Base-by-base conservation (phyloP, 2,329 filamentous ascomycete species). In the Aureobasidium sp. region DNA sequence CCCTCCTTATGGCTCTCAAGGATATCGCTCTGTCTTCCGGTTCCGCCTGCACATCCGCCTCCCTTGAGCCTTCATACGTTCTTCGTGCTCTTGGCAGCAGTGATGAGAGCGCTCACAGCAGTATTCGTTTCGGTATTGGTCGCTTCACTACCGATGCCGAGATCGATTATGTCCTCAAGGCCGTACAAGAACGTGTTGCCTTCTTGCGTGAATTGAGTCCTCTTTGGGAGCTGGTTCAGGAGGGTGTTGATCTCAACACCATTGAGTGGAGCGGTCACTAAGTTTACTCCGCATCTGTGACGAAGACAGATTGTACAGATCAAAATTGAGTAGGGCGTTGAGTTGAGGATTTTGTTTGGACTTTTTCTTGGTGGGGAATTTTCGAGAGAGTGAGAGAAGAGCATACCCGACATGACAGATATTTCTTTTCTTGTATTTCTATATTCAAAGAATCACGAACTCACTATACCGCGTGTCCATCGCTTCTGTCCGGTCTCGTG, bases 181-280 rank as follows among this genome's bases (percentile, higher is more conserved):
- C 94, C 0, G 94, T 99, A 0, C 84, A 84, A 74, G 90, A 96
- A 73, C 85, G 94, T 58, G 94, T 99, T 47, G 88, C 86, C 17
- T 97, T 97, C 81, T 80, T 99, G 70, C 86, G 94, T 69, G 94
- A 99, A 78, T 80, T 99, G 67, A 97, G 92, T 73, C 94, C 94
- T 42, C 79, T 99, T 62, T 99, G 94, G 94, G 94, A 99, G 77
- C 78, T 99, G 67, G 94, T 99, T 13, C 94, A 99, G 78, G 94
- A 99, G 75, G 94, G 94, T 17, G 85, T 99, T 66, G 94, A 96
- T 72, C 79, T 99, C 68, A 90, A 95, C 77, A 96, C 91, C 47
- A 99, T 99, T 70, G 88, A 99, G 78, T 99, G 94, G 94, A 96
- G 89, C 73, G 92, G 97, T 79, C 94, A 99, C 76, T 97, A 80